Evolutionary conservation across 1,139 yeast genomes (phyloP), one percentile per base, ranked within the genome.

Genomic region (Cylindricascospora bacillispora): DNA sequence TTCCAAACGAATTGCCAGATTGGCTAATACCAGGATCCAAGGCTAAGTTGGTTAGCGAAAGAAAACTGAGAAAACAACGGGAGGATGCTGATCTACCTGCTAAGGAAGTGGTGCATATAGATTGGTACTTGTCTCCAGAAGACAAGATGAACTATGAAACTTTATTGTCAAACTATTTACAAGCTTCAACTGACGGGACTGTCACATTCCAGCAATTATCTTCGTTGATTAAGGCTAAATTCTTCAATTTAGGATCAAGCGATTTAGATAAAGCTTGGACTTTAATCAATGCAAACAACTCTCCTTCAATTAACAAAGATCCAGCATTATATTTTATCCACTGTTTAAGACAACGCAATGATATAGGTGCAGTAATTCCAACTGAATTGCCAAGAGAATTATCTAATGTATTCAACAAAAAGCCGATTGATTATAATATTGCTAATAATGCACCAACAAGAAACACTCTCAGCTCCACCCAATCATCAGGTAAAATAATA

Each of bases 231-330:
- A 86, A 83, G 56, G 56, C 64, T 21, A 70, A 85, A 11, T 67
- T 89, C 37, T 54, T 60, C 21, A 72, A 70, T 38, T 83, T 89
- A 9, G 95, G 95, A 9, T 69, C 73, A 29, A 69, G 86, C 9
- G 98, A 86, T 52, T 67, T 86, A n/a, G 73, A 86, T 18, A 76
- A 82, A 19, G 94, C 95, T 1, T 89, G 98, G 97, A 83, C 82
- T 52, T 62, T 89, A 36, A 93, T 92, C 28, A 89, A 89, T 49
- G 97, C 98, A 4, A 78, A 80, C 46, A 73, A 79, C 27, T 72
- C 74, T 33, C 85, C 79, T 47, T 77, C 93, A 11, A 83, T 89
- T 39, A 97, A 86, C 54, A 83, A 80, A 47, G 97, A 89, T 56
- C 98, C 92, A 54, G 76, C 85, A 16, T 60, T 85, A 42, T 93